Evolutionary conservation across 805 yeast species (phyloP).

Genomic region (Saccharomycopsis malanga): DNA sequence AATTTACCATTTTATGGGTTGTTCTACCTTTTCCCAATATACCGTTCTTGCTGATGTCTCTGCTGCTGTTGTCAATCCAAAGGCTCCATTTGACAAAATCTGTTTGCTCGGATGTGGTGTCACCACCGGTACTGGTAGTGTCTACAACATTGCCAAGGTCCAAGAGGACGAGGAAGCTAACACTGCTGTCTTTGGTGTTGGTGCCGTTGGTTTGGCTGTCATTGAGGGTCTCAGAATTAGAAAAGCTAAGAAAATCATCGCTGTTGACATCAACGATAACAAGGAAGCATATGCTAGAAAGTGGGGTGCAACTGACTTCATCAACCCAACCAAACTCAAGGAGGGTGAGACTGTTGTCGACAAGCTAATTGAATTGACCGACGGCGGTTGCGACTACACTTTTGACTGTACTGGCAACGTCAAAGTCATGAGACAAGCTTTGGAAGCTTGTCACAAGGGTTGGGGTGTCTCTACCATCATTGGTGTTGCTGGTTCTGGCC

Average conservation of each 20-base stretch:
- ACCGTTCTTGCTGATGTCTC: conserved; percentile 98
- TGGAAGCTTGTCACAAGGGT: conserved; percentile 97
- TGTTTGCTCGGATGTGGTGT: conserved; percentile 97
- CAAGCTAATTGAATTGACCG: conserved; percentile 80
- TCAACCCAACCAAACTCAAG: conserved; percentile 67
- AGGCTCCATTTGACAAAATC: conserved; percentile 78
- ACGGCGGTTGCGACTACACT: conserved; percentile 94
- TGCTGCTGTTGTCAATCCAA: conserved; percentile 81
- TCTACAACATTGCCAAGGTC: conserved; percentile 86
- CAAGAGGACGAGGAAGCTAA: conserved; percentile 69
- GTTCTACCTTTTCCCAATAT: conserved; percentile 94
- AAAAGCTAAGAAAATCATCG: conserved; percentile 75
- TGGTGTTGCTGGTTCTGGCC: conserved; percentile 98
- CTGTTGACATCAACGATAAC: conserved; percentile 77
- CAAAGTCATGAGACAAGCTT: conserved; percentile 89
- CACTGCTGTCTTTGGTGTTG: conserved; percentile 96
- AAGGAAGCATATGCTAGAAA: conserved; percentile 81
- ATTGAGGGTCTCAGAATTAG: conserved; percentile 89
- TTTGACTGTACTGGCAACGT: conserved; percentile 98
- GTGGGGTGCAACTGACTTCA: conserved; percentile 93
- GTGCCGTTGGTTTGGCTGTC: conserved; percentile 93
- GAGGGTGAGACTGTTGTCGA: conserved; percentile 74
- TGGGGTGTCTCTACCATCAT: conserved; percentile 96
- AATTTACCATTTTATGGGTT: conserved; percentile 92
- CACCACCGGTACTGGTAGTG: conserved; percentile 98